Evolutionary conservation across 2,329 filamentous ascomycete genomes (phyloP).

Genomic region (Aspergillus tanneri): DNA sequence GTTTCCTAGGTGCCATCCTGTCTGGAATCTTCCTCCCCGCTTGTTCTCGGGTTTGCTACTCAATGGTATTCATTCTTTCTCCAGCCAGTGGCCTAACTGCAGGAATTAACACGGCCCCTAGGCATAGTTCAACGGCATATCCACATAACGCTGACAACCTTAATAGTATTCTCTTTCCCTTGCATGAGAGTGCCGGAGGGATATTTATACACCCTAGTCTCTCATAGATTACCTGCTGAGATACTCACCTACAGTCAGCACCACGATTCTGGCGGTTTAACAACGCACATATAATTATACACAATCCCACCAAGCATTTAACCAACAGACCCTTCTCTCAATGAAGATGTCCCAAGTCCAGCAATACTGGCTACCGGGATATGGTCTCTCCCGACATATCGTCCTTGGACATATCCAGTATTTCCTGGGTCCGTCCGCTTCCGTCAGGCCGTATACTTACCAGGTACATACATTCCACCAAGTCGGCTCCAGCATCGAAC

Average conservation of each 20-base stretch:
- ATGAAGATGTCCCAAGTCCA: conserved; percentile 38
- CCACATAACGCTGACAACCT: conserved; percentile 9
- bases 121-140: conserved; percentile 9
- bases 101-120: conserved; percentile 5
- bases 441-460: conserved; percentile 49
- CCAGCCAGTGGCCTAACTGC: neutral
- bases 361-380: conserved; percentile 52
- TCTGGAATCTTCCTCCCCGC: conserved; percentile 7
- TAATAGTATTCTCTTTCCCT: conserved; percentile 4
- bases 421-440: conserved; percentile 49
- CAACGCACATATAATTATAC: too few relatives aligned
- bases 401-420: conserved; percentile 51
- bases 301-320: neutral
- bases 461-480: conserved; percentile 36
- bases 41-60: conserved; percentile 8
- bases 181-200: conserved; percentile 11
- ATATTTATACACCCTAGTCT: conserved; percentile 7
- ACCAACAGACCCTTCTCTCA: neutral
- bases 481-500: neutral
- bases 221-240: too few relatives aligned
- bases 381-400: conserved; percentile 50
- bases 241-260: neutral
- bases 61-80: conserved; percentile 7
- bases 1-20: conserved; percentile 12
- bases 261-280: too few relatives aligned